Percentiles rank a stretch among this genome's conserved stretches.
These are phyloP conservation scores for Penicillium lividum DNA, from an alignment of 495 filamentous ascomycete species.

Conservation along the genomic window DNA sequence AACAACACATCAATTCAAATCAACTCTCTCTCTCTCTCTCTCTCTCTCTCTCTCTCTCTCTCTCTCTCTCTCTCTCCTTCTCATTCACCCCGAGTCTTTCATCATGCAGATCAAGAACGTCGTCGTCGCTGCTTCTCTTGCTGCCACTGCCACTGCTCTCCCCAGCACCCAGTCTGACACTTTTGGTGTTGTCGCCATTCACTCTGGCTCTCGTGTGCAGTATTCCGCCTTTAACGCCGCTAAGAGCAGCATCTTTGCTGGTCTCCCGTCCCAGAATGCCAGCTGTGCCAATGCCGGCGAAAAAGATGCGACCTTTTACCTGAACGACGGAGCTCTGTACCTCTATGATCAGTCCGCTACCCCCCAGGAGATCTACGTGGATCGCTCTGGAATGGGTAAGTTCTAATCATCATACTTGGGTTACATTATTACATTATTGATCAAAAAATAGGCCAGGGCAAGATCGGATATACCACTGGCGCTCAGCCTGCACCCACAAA, in stretches of 20 bases:
- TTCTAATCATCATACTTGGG: background rate
- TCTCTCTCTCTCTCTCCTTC: background rate
- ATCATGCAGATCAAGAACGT: constrained; percentile 35
- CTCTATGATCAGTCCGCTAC: constrained; percentile 42
- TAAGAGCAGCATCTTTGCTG: constrained; percentile 44
- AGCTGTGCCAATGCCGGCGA: constrained; percentile 42
- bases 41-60: background rate
- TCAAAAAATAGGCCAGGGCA: constrained; percentile 43
- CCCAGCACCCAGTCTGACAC: constrained; percentile 25
- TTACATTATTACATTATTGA: background rate
- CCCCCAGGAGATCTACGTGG: constrained; percentile 51
- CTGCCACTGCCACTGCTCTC: constrained; percentile 26
- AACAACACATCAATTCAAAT: background rate
- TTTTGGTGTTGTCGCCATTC: constrained; percentile 50
- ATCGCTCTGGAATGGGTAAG: constrained; percentile 55
- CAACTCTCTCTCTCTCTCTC: background rate
- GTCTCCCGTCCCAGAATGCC: constrained; percentile 43
- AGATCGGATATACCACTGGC: constrained; percentile 50
- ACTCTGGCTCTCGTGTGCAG: constrained; percentile 48
- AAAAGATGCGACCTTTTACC: constrained; percentile 48
- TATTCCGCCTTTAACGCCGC: constrained; percentile 43
- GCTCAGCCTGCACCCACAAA: constrained; percentile 37
- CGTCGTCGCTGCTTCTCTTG: constrained; percentile 25
- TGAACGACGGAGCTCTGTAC: constrained; percentile 46
- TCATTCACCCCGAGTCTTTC: background rate